Base-by-base conservation (phyloP, 2,329 filamentous ascomycete genomes). In the Pseudogymnoascus sp. region DNA sequence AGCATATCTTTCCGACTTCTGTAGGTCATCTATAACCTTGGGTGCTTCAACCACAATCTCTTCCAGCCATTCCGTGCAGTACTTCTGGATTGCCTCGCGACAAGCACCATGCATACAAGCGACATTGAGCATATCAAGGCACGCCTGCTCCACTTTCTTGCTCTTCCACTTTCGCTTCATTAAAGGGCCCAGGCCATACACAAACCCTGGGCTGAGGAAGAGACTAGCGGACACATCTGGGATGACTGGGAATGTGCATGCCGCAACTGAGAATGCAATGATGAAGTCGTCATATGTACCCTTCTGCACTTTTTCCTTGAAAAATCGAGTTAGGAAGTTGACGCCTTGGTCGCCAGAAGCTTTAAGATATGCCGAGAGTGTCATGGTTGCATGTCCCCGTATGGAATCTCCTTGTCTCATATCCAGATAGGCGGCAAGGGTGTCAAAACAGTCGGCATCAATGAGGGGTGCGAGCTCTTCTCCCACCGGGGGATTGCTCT, bases 221-320 rank as follows among this genome's bases (percentile, higher is more conserved):
- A 97, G 79, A 63, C 86, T 80, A 2, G 90, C 81, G 1, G 87
- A 90, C 43, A 90, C 82, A 61, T 87, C 83, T 2, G 91, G 88
- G 2, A 90, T 85, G 59, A 99, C 83, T 1, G 94, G 92, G 71
- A 99, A 99, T 7, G 95, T 84, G 20, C 87, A 85, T 1, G 92
- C 86, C 5, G 92, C 91, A n/a, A 92, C 92, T 60, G 92, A 97
- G 73, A 97, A 97, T 5, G 92, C 92, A 58, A 94, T 81, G 60
- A 96, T 90, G 66, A 95, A 85, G 73, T 96, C 90, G 69, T 97
- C 92, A 65, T 92, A 90, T 22, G 88, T 93, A 59, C 86, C 86
- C 65, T 87, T 86, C 66, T 82, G 77, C 14, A 96, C 80, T 60
- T 87, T 85, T 14, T 83, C 78, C 60, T 86, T 86, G 71, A 97